Base-by-base conservation (phyloP, 192 early-diverging fungal species). In the Coemansia sp. region DNA sequence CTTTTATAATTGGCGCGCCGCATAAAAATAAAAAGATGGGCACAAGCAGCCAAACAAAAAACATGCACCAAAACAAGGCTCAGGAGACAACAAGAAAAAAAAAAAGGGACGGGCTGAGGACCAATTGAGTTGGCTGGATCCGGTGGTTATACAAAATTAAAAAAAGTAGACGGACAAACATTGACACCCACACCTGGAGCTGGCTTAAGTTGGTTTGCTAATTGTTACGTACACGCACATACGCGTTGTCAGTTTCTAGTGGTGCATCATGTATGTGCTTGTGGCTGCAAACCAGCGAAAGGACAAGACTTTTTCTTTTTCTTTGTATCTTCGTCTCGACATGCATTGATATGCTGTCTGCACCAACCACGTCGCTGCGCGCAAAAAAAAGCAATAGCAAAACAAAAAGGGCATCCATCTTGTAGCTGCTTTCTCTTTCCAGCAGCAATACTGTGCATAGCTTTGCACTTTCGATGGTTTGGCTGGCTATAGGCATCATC, bases 1-100 rank as follows among this genome's bases (percentile, higher is more conserved):
- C 22, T 38, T 61, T 61, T 61, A 61, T 61, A 57, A 57, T 35
- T 48, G 45, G 45, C 45, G 45, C 45, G 32, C 55, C 34, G 55
- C 55, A 57, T 57, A 48, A 5, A 48, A 12, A 15, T 15, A 15
- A 48, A 48, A 15, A 15, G 12, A 48, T 3, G 45, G 14, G 45
- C 45, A 48, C 3, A 12, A 48, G 45, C 45, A 48, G 12, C 5
- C 45, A 5, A 48, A 48, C 5, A 5, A 48, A 48, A 48, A 48
- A 8, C 8, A 48, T 4, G 3, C 9, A 48, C 12, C 45, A 8
- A 48, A 48, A 48, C 9, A 48, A 48, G 17, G 17, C 3, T 15
- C 14, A 5, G 4, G 17, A 5, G 3, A 48, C 45, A 48, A 0
- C 9, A 3, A 12, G 9, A 12, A 12, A 15, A 12, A 14, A 48